Base-by-base conservation (phyloP, 352 stramenopile species). In the Globisporangium emineosum region DNA sequence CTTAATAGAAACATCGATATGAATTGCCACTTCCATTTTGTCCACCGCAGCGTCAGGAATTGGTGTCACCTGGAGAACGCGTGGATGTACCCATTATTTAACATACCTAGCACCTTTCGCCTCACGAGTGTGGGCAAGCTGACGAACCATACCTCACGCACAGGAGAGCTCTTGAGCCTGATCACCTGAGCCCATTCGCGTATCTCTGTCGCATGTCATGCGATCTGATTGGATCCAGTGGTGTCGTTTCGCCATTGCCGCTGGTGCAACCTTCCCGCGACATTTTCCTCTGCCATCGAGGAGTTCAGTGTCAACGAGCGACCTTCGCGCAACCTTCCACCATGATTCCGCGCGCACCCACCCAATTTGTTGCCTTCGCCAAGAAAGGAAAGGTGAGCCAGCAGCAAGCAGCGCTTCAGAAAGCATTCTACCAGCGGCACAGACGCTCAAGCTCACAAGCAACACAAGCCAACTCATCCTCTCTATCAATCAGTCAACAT, bases 401-500 rank as follows among this genome's bases (percentile, higher is more conserved):
- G n/a, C 19, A 15, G 3, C 5, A 40, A 42, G n/a, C 30, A 57
- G 19, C 29, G 29, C 52, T 58, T 45, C 52, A 58, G 52, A 58
- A 58, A 58, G 52, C 52, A 43, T n/a, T n/a, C n/a, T n/a, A 43
- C n/a, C 8, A 45, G 52, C 52, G 17, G 49, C 50, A 32, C 50
- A 57, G 33, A 32, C 13, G 27, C 21, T 27, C 13, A 37, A 45
- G 40, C 15, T 6, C 50, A 55, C n/a, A n/a, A n/a, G n/a, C n/a
- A n/a, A n/a, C n/a, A n/a, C n/a, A n/a, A n/a, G n/a, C n/a, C n/a
- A n/a, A n/a, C n/a, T n/a, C n/a, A n/a, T 25, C 10, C 27, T 55
- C 9, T 17, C 43, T 17, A 30, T 23, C 2, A 19, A 32, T 32
- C 17, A n/a, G 10, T 23, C 37, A 89, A 15, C 9, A 94, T 94